Evolutionary conservation across 2,329 filamentous ascomycete species (phyloP).

Genomic region (Penicillium sp.): DNA sequence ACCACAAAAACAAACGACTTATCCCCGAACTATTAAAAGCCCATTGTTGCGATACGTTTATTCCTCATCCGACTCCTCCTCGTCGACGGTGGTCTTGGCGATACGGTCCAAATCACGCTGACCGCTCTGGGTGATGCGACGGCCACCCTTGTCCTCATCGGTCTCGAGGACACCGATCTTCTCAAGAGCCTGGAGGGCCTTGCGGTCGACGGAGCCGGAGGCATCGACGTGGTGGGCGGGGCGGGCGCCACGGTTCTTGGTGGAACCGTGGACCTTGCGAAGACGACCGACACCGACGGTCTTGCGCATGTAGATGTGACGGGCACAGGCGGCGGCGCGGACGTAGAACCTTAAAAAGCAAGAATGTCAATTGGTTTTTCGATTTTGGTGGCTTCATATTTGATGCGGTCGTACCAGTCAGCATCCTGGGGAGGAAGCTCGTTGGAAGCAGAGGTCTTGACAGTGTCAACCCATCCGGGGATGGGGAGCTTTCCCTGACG

Average conservation of each 20-base stretch:
- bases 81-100: constrained; percentile 66
- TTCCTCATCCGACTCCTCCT: constrained; percentile 46
- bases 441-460: constrained; percentile 96
- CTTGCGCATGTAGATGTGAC: constrained; percentile 99
- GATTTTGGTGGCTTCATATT: neutral
- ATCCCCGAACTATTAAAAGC: constrained; percentile 27
- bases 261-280: constrained; percentile 90
- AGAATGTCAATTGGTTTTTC: constrained; percentile 12
- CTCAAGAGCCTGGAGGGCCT: constrained; percentile 95
- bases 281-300: constrained; percentile 97
- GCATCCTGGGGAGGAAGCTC: constrained; percentile 97
- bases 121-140: constrained; percentile 95
- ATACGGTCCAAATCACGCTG: constrained; percentile 99
- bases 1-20: constrained; percentile 23
- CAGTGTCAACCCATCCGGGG: constrained; percentile 85
- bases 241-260: constrained; percentile 93
- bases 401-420: constrained; percentile 76
- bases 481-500: constrained; percentile 68
- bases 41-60: constrained; percentile 35
- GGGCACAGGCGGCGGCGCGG: constrained; percentile 90
- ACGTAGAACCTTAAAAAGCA: constrained; percentile 59
- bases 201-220: constrained; percentile 93
- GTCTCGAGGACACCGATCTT: constrained; percentile 98
- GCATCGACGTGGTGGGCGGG: constrained; percentile 95
- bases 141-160: constrained; percentile 97